Conservation (phyloP, 2,329 filamentous ascomycete species). For the Alternaria tenuissima region DNA sequence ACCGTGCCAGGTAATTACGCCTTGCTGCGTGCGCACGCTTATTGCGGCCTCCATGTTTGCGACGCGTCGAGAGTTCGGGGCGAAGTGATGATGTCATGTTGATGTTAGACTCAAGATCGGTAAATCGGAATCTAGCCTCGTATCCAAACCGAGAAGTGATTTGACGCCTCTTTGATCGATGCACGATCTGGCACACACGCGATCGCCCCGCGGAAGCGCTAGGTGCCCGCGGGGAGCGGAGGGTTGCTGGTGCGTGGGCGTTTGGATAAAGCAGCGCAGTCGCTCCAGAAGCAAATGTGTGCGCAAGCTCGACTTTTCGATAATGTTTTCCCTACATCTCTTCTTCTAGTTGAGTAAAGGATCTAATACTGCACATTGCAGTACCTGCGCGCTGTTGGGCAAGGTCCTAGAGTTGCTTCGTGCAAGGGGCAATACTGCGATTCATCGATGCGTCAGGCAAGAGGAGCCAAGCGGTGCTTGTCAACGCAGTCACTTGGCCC, state of each 20-base stretch:
- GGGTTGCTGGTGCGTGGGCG: not conserved
- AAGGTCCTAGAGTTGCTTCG: not conserved
- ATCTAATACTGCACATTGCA: not conserved
- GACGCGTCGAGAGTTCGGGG: conserved; percentile 13
- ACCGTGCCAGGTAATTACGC: not conserved
- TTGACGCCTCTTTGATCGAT: conserved; percentile 18
- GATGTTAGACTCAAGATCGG: conserved; percentile 6
- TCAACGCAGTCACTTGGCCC: conserved; percentile 8
- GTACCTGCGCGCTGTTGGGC: not conserved
- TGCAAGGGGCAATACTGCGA: not conserved
- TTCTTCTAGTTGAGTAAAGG: not conserved
- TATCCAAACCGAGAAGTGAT: conserved; percentile 20
- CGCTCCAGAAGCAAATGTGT: not conserved
- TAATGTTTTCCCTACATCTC: not conserved
- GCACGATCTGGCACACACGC: conserved; percentile 7
- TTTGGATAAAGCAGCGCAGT: not conserved
- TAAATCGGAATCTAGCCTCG: conserved; percentile 19
- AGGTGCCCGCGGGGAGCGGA: conserved; percentile 22
- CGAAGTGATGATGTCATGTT: conserved; percentile 34
- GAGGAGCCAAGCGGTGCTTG: conserved; percentile 18
- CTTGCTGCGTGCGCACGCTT: conserved; percentile 11
- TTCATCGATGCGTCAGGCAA: conserved; percentile 7
- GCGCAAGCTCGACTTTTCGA: not conserved
- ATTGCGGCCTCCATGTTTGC: conserved; percentile 18
- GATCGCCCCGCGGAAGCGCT: conserved; percentile 10